A percentile compares a stretch with the other conserved stretches of the same genome.
phyloP scores from a whole-genome alignment of 495 filamentous ascomycete species.

The Lasiosphaeris hirsuta region DNA sequence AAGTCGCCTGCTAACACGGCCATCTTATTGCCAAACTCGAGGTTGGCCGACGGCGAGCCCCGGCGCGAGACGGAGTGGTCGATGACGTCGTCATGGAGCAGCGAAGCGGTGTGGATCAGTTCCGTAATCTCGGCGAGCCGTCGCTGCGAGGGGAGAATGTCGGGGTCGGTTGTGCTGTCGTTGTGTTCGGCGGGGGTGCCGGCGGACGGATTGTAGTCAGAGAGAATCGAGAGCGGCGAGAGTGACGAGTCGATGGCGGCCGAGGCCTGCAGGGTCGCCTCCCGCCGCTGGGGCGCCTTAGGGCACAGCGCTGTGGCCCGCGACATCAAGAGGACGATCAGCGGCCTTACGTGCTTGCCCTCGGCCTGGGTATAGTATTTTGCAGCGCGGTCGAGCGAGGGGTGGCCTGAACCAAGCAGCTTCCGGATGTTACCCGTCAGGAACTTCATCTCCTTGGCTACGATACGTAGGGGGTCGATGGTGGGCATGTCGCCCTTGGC shows the following conservation, averaged over 20 bases:
- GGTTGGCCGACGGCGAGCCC: constrained; percentile 80
- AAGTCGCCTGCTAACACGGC: constrained; percentile 96
- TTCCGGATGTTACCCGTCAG: constrained; percentile 84
- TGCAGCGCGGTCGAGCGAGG: constrained; percentile 86
- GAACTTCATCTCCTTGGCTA: constrained; percentile 94
- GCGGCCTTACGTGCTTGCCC: constrained; percentile 92
- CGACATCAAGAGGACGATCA: constrained; percentile 94
- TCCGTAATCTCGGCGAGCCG: constrained; percentile 95
- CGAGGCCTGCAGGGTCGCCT: constrained; percentile 35
- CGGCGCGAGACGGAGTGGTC: constrained; percentile 83
- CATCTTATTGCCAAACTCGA: constrained; percentile 98
- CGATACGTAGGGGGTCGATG: constrained; percentile 72
- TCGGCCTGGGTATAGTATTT: constrained; percentile 98
- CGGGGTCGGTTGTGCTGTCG: constrained; percentile 55
- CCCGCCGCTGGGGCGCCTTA: constrained; percentile 47
- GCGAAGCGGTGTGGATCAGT: constrained; percentile 91
- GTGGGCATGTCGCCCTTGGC: constrained; percentile 53
- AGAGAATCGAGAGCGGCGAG: constrained; percentile 68
- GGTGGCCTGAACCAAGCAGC: constrained; percentile 86
- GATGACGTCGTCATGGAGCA: constrained; percentile 97
- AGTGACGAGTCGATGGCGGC: constrained; percentile 70
- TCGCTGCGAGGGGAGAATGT: constrained; percentile 88
- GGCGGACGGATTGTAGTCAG: constrained; percentile 75
- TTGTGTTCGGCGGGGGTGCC: constrained; percentile 38
- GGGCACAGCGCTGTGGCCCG: constrained; percentile 80